phyloP scores from a whole-genome alignment of 106 monocot genomes.

The Agapanthus africanus region DNA sequence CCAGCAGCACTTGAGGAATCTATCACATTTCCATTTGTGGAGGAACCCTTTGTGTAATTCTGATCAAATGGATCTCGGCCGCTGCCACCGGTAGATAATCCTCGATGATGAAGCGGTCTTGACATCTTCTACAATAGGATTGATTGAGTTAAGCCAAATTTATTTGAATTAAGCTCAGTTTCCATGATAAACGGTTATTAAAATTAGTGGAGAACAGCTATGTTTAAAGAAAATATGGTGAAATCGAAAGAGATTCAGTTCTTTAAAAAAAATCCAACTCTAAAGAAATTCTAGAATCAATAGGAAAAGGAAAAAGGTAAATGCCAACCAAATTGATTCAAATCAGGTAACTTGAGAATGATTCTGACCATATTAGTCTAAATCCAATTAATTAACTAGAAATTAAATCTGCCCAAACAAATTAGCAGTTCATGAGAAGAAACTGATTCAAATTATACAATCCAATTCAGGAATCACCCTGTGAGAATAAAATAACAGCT shows the following conservation, averaged over 20 bases:
- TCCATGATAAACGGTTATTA: neutral
- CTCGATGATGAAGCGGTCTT: constrained; percentile 43
- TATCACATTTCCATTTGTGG: constrained; percentile 30
- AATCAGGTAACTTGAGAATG: neutral
- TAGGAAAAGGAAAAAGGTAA: neutral
- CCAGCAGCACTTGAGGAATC: constrained; percentile 1
- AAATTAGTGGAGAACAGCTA: neutral
- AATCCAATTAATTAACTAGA: neutral
- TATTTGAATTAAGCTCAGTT: neutral
- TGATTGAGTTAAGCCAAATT: neutral
- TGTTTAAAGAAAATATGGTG: neutral
- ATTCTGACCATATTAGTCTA: neutral
- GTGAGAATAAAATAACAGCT: neutral
- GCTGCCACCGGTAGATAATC: constrained; percentile 10
- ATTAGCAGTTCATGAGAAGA: too few species aligned
- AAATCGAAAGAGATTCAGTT: neutral
- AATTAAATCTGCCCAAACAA: too few species aligned
- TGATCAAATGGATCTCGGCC: constrained; percentile 14
- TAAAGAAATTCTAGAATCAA: neutral
- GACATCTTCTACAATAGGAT: constrained; percentile 35
- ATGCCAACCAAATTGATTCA: too few species aligned
- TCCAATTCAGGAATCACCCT: neutral
- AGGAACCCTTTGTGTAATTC: constrained; percentile 24
- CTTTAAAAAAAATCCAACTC: neutral
- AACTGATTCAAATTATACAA: neutral